Conservation (phyloP, 2,329 filamentous ascomycete genomes). For the Aspergillus novoparasiticus region DNA sequence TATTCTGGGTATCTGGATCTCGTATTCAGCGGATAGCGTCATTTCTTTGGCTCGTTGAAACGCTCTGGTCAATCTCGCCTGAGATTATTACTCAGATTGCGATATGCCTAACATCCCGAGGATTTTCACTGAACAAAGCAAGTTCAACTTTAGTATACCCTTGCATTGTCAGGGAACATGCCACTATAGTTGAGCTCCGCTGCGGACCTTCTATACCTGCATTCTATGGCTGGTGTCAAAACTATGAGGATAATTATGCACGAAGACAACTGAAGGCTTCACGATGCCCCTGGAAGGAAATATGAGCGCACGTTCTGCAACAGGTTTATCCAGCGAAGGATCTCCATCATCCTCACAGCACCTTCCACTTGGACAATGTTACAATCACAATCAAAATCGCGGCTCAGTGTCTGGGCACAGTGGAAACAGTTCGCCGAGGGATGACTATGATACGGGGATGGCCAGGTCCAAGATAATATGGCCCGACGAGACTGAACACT, state of each 20-base stretch:
- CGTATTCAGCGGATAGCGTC: not conserved
- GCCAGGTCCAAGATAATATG: not conserved
- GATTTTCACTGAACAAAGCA: not conserved
- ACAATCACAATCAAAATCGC: not conserved
- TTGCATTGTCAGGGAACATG: not conserved
- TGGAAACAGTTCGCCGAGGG: not conserved
- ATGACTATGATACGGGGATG: not conserved
- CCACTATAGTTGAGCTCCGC: not conserved
- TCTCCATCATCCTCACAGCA: not conserved
- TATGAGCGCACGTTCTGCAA: not conserved
- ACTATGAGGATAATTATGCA: not conserved
- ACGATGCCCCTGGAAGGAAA: not conserved
- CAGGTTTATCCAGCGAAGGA: not conserved
- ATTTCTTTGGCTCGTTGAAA: not conserved
- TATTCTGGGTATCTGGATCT: not conserved
- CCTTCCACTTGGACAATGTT: not conserved
- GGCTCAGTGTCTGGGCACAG: not conserved
- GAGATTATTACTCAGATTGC: not conserved
- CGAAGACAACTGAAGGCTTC: not conserved
- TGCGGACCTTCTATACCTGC: not conserved
- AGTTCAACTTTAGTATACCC: not conserved
- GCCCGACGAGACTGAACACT: slow-evolving; percentile 2
- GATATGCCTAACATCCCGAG: not conserved
- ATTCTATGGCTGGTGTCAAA: not conserved
- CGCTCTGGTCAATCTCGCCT: not conserved